Base-by-base conservation (phyloP, 2,329 filamentous ascomycete genomes). In the Clarireedia sp. region DNA sequence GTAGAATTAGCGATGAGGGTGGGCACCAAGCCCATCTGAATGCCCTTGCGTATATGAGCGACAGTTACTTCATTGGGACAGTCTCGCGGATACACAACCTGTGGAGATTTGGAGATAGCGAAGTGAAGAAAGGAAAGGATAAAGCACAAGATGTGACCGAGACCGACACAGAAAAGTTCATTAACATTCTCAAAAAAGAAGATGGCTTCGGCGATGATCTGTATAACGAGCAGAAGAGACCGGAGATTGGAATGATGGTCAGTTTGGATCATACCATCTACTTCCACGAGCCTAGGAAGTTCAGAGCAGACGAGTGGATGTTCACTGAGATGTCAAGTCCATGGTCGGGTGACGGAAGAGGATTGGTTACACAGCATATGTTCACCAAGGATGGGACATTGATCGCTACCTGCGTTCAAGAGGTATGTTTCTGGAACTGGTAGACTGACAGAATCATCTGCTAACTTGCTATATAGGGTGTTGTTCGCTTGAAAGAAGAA, bases 21-120 rank as follows among this genome's bases (percentile, higher is more conserved):
- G 89, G 90, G 1, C 82, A 86, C 60, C 81, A 87, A 65, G 89
- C 90, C 10, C 91, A 97, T 68, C 76, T 96, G 37, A 86, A 82
- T 38, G 94, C 94, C 8, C 77, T 99, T 59, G 92, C 92, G 23
- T 99, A 97, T 74, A 88, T 97, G 75, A 89, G 85, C 24, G 92
- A 97, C 72, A 87, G 81, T 67, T 94, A 89, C 74, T 97, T 99
- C 72, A 91, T 97, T 70, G 91, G 89, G 40, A 96, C 91, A 2
- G 82, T 96, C 7, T 78, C 85, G 26, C 82, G 89, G 19, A 85
- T 91, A 54, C 91, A 96, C 71, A 79, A 82, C 55, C 78, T 96
- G 37, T 91, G 87, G 80, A 79, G 88, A 14, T 89, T 88, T 68
- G 81, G 79, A 1, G 76, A 77, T 2, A 72, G 38, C 2, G 57